Base-by-base conservation (phyloP, 768 basidiomycete genomes). In the Porpolomopsis calyptriformis region DNA sequence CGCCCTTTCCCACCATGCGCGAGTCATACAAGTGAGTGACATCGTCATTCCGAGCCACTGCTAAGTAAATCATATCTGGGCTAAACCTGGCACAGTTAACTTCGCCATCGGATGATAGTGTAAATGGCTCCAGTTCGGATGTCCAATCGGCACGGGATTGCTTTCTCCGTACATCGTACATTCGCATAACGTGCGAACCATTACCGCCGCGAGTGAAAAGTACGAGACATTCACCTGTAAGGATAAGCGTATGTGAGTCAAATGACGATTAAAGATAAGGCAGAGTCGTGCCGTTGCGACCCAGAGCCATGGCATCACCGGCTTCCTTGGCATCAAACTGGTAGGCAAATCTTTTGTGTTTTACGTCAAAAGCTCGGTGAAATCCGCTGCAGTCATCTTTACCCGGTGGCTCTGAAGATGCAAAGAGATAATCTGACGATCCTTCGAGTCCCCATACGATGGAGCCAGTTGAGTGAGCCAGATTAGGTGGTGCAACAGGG, bases 11-110 rank as follows among this genome's bases (percentile, higher is more conserved):
- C 14, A 80, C 54, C 55, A 68, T 75, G 9, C 83, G 73, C 1
- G 69, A 53, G 56, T 86, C 83, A 50, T 85, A 85, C 2, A 86
- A 58, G 46, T 83, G 76, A 1, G 66, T 62, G 26, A 56, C 56
- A 50, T 82, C 80, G 55, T 85, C 80, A 36, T 60, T 73, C 35
- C 80, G 69, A 3, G 70, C 80, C 4, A 79, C 56, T 11, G 82
- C 77, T 7, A 85, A 65, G 52, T 77, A 76, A 3, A 76, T 60
- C 8, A 72, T 73, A 50, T 84, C 82, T 0, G 78, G 69, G 52
- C 80, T 82, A 57, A 77, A 80, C 1, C 61, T 53, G 11, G 73
- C 67, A 42, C 58, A 59, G 39, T 69, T 77, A 25, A 82, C 67
- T 55, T 79, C 74, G 39, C 67, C 62, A 24, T 49, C 33, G 5